Evolutionary conservation across 441 rosid genomes (phyloP).

Genomic region (Populus hybrid): DNA sequence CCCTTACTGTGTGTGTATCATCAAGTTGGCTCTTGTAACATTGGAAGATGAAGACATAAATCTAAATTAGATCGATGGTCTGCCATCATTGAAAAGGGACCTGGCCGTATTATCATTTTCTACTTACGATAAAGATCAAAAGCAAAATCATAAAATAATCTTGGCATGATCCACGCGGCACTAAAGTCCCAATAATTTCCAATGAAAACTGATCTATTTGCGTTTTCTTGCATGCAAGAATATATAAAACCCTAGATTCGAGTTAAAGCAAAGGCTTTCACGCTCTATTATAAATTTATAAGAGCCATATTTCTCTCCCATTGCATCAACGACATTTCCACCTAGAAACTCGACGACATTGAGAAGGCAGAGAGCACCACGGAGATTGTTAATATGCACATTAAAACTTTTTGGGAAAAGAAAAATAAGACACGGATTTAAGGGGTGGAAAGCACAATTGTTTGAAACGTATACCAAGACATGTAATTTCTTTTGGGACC

Average conservation of each 20-base stretch:
- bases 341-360: not conserved
- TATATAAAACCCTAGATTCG: not conserved
- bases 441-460: not conserved
- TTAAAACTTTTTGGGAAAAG: not conserved
- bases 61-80: slow-evolving; percentile 27
- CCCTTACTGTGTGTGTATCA: not conserved
- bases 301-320: slow-evolving; percentile 10
- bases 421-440: not conserved
- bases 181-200: slow-evolving; percentile 28
- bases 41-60: slow-evolving; percentile 8
- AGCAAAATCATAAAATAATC: slow-evolving; percentile 19
- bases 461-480: not conserved
- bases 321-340: not conserved
- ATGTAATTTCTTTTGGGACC: slow-evolving; percentile 17
- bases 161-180: slow-evolving; percentile 14
- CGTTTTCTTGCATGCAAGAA: slow-evolving; percentile 27
- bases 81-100: slow-evolving; percentile 47
- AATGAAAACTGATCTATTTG: slow-evolving; percentile 25
- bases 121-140: slow-evolving; percentile 17
- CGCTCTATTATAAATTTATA: not conserved
- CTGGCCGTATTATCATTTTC: slow-evolving; percentile 14
- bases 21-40: slow-evolving; percentile 19
- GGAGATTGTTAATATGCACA: not conserved
- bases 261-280: not conserved
- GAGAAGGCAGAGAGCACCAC: not conserved